phyloP scores from a whole-genome alignment of 106 monocot species.

The Dendrobium huoshanense region DNA sequence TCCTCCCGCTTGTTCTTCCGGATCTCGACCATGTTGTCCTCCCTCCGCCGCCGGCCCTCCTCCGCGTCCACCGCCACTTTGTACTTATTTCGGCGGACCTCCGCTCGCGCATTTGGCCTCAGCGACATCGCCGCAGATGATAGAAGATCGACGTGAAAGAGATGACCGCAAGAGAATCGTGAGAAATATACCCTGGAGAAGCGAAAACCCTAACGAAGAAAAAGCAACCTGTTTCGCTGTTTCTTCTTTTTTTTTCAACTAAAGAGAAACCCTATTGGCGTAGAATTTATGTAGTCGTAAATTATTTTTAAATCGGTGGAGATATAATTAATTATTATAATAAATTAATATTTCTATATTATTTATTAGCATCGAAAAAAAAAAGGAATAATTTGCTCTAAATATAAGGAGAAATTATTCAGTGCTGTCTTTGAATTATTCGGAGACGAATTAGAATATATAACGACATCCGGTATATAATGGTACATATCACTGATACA shows the following conservation, averaged over 20 bases:
- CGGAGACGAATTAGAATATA: too few relatives aligned
- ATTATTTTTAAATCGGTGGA: not conserved
- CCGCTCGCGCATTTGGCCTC: conserved; percentile 58
- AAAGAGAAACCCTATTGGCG: not conserved
- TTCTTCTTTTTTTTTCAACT: not conserved
- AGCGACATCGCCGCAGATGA: conserved; percentile 38
- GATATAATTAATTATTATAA: too few relatives aligned
- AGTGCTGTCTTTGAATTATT: too few relatives aligned
- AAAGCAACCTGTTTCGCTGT: not conserved
- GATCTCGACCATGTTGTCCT: conserved; percentile 74
- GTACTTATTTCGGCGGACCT: conserved; percentile 57
- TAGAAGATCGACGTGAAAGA: not conserved
- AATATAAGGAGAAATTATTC: too few relatives aligned
- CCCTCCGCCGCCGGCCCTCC: conserved; percentile 54
- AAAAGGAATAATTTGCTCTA: too few relatives aligned
- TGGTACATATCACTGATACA: too few relatives aligned
- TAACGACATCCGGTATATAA: too few relatives aligned
- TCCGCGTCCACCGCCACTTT: conserved; percentile 67
- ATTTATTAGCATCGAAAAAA: too few relatives aligned
- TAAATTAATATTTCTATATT: too few relatives aligned
- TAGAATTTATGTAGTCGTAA: not conserved
- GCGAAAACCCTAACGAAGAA: conserved; percentile 7
- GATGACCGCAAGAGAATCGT: not conserved
- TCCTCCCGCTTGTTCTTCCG: conserved; percentile 53
- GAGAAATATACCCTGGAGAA: not conserved